Evolutionary conservation across 108 stramenopile genomes (phyloP).

Genomic region (Discostella pseudostelligera): DNA sequence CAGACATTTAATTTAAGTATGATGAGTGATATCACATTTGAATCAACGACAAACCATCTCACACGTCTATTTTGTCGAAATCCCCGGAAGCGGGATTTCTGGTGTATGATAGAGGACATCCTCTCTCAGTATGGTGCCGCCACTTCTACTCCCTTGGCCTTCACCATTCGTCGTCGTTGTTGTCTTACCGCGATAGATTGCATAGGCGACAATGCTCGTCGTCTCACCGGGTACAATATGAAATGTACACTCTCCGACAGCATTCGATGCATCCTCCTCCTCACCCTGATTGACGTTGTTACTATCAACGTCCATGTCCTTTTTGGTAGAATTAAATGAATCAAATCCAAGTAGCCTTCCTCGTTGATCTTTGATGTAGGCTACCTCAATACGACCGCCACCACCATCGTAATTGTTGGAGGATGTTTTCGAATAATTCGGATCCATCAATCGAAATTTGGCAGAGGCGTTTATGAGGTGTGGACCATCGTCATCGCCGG

Average conservation of each 20-base stretch:
- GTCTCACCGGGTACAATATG: conserved; percentile 48
- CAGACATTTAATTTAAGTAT: too few species aligned
- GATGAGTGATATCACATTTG: too few species aligned
- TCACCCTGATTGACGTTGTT: background rate
- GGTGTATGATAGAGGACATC: too few species aligned
- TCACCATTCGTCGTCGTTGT: too few species aligned
- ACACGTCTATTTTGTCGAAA: too few species aligned
- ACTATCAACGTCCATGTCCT: conserved; percentile 1
- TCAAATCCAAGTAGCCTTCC: conserved; percentile 74
- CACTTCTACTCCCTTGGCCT: too few species aligned
- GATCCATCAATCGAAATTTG: conserved; percentile 41
- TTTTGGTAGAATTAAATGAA: conserved; percentile 33
- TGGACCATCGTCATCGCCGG: conserved; percentile 31
- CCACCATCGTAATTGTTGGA: background rate
- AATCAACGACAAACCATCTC: too few species aligned
- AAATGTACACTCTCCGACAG: conserved; percentile 44
- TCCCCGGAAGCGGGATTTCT: too few species aligned
- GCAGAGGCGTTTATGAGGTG: conserved; percentile 54
- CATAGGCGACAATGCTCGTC: conserved; percentile 41
- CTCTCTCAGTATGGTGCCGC: too few species aligned
- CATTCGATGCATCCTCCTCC: conserved; percentile 4
- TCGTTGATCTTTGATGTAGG: conserved; percentile 77
- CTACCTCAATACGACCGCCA: conserved; percentile 62
- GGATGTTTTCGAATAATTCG: background rate
- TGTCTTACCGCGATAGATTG: conserved; percentile 34